A percentile compares a stretch with the other conserved stretches of the same genome.
These are phyloP conservation scores for Fusarium succisae DNA, from an alignment of 2,329 filamentous ascomycete genomes.

Conservation along the genomic window DNA sequence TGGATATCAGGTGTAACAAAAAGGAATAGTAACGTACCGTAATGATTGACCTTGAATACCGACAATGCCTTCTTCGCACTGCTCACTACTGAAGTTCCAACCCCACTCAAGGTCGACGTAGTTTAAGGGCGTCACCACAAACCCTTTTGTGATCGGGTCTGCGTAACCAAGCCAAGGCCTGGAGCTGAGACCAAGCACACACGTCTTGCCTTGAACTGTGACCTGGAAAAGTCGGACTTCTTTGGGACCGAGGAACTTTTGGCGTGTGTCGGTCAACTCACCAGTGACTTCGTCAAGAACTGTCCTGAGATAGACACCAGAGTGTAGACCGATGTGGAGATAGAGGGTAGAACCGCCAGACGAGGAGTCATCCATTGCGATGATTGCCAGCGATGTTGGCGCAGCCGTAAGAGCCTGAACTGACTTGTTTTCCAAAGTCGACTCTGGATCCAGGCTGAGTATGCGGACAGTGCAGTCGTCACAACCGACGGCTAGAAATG, in stretches of 20 bases:
- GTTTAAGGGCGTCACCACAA: slow-evolving; percentile 91
- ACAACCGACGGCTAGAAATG: slow-evolving; percentile 94
- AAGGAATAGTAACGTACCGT: slow-evolving; percentile 67
- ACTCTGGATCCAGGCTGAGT: slow-evolving; percentile 87
- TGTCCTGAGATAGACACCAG: slow-evolving; percentile 94
- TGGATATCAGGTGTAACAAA: slow-evolving; percentile 41
- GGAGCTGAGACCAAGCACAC: slow-evolving; percentile 89
- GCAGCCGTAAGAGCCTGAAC: slow-evolving; percentile 93
- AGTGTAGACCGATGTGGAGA: slow-evolving; percentile 94
- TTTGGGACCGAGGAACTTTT: slow-evolving; percentile 92
- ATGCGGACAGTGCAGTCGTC: slow-evolving; percentile 97
- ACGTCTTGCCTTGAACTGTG: slow-evolving; percentile 84
- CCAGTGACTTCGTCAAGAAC: slow-evolving; percentile 95
- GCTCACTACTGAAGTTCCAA: slow-evolving; percentile 96
- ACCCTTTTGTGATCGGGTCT: slow-evolving; percentile 84
- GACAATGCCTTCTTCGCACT: slow-evolving; percentile 93
- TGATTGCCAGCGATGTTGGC: slow-evolving; percentile 88
- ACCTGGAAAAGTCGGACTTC: slow-evolving; percentile 91
- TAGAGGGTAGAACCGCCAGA: slow-evolving; percentile 90
- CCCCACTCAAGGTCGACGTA: slow-evolving; percentile 91
- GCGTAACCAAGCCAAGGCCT: slow-evolving; percentile 97
- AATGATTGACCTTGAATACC: slow-evolving; percentile 90
- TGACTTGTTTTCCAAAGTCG: slow-evolving; percentile 90
- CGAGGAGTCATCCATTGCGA: slow-evolving; percentile 94
- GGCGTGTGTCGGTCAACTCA: slow-evolving; percentile 92